Base-by-base conservation (phyloP, 2,329 filamentous ascomycete species). In the Paecilomyces niveus region DNA sequence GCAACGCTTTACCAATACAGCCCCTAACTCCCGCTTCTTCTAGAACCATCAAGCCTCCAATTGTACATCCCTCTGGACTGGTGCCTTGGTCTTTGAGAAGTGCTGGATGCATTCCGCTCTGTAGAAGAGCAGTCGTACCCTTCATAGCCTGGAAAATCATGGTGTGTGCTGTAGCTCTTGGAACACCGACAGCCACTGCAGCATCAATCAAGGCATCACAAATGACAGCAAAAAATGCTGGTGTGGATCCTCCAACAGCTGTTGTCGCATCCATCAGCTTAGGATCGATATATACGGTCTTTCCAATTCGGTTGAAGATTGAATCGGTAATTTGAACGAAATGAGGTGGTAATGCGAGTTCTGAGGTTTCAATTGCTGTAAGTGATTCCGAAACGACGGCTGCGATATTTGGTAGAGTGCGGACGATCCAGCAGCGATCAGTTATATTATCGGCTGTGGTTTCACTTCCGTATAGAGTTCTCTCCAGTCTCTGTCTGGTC, bases 101-200 rank as follows among this genome's bases (percentile, higher is more conserved):
- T n/a, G 39, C 55, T 18, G 55, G 55, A 11, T 35, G 49, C 6
- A 57, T 39, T n/a, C 55, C 55, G 18, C 55, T 57, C 29, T 57
- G 55, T n/a, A 57, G 29, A 29, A 57, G 31, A 9, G 55, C 53
- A 24, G 55, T 49, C 22, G 55, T 57, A 5, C 55, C 55, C 22
- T 53, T 50, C 55, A 57, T 57, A 3, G 55, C 45, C n/a, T 57
- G 55, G 21, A 57, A 57, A 22, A 57, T 53, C 49, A 57, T 57
- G 15, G 49, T 53, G 31, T 57, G 55, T 52, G 55, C 55, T 3
- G 53, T 31, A 15, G 24, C 31, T 15, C 55, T 51, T 9, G 55
- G 55, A n/a, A 57, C 31, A 11, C 55, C 55, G 24, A 57, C 55
- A 10, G 55, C 55, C 24, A 57, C 55, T 21, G 55, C 45, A 2